Base-by-base conservation (phyloP, 2,329 filamentous ascomycete species). In the Conoideocrella luteorostrata region DNA sequence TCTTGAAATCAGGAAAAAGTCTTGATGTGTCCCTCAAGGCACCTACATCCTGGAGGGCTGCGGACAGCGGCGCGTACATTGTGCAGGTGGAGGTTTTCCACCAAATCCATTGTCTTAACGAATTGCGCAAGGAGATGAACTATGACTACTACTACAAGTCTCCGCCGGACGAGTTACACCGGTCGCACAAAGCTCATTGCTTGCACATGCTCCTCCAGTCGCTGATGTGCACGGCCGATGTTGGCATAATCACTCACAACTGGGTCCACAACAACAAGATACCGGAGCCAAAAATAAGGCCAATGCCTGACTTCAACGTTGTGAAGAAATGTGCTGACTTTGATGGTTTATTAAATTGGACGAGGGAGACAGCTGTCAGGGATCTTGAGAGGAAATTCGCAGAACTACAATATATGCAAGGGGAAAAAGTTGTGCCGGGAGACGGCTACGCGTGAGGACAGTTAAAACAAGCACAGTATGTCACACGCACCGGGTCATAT, bases 61-160 rank as follows among this genome's bases (percentile, higher is more conserved):
- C 15, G 62, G 60, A 1, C 30, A 49, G n/a, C n/a, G 55, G 62
- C 30, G 58, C 56, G 4, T 63, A 63, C 45, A 56, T 62, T 41
- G 60, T 52, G 3, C 52, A 59, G 37, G 47, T 67, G 3, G 64
- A 68, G 12, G 45, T 50, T 18, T 52, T 52, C 21, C 52, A 55
- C 29, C 51, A 53, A 26, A 43, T 55, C 22, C 52, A 55, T 45
- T 55, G 52, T 40, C 47, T 55, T 20, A 45, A 52, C 32, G 28
- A 44, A 28, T 32, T 55, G 11, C 50, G 52, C 7, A 42, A 45
- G 22, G 30, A 44, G 20, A 34, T 44, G 20, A 39, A 35, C 21
- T n/a, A n/a, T 18, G 34, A 22, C 7, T 37, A 37, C 18, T 37
- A 35, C 40, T 23, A 22, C 9, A n/a, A 22, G 15, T n/a, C n/a